Evolutionary conservation across 176 grass and related monocot species (phyloP).

Genomic region (Musa itinerans): DNA sequence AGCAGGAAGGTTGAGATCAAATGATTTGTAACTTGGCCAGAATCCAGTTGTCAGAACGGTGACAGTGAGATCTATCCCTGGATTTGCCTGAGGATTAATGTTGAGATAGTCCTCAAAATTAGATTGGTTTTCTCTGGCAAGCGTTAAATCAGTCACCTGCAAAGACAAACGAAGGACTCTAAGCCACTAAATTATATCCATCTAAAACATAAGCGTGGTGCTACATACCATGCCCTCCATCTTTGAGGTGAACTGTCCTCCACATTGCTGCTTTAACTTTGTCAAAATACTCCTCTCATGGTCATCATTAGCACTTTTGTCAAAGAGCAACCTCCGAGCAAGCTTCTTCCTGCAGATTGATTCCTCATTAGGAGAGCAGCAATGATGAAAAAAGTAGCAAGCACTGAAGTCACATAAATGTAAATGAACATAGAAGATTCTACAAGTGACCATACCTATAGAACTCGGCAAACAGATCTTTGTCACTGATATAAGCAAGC

Average conservation of each 20-base stretch:
- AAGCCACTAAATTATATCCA: not conserved
- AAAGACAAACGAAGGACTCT: not conserved
- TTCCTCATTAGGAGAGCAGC: not conserved
- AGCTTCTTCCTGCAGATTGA: conserved; percentile 18
- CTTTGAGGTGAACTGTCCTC: conserved; percentile 80
- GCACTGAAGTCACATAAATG: not conserved
- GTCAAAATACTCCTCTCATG: conserved; percentile 73
- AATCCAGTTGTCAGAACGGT: conserved; percentile 95
- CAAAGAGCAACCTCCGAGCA: conserved; percentile 55
- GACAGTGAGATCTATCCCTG: conserved; percentile 82
- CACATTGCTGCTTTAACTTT: conserved; percentile 77
- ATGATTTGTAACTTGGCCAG: conserved; percentile 98
- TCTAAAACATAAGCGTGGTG: not conserved
- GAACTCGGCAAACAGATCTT: conserved; percentile 44
- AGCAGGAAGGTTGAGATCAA: conserved; percentile 91
- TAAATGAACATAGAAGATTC: not conserved
- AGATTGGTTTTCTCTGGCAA: conserved; percentile 79
- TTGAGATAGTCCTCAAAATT: conserved; percentile 80
- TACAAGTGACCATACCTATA: conserved; percentile 13
- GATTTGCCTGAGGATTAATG: conserved; percentile 40
- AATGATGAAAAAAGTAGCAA: not conserved
- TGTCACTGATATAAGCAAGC: conserved; percentile 32
- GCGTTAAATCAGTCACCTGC: conserved; percentile 72
- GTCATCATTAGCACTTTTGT: conserved; percentile 53
- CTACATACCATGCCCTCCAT: conserved; percentile 70